Percentiles rank a stretch among this genome's conserved stretches.
These are phyloP conservation scores for Cyclospora cayetanensis DNA, from an alignment of 169 alveolate species.

Conservation along the genomic window DNA sequence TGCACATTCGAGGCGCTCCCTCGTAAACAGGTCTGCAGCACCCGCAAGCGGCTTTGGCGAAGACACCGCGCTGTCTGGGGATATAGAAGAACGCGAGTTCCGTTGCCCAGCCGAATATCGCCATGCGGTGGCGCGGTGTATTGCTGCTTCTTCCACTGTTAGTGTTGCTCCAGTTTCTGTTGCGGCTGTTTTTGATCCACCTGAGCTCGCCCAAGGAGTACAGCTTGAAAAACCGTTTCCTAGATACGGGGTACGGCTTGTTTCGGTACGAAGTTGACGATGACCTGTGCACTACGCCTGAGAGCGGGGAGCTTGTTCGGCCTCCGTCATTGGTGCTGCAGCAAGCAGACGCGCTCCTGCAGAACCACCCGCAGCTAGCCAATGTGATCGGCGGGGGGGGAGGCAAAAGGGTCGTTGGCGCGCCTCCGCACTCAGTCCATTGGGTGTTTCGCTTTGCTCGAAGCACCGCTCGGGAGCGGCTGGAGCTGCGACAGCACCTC, in stretches of 20 bases:
- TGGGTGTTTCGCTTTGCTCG: conserved; percentile 31
- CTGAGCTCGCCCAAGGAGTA: not conserved
- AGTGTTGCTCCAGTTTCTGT: not conserved
- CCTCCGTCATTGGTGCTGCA: conserved; percentile 55
- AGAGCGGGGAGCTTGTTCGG: not conserved
- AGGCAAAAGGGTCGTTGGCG: not conserved
- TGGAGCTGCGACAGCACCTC: not conserved
- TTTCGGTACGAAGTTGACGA: conserved; percentile 26
- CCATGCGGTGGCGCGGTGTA: not conserved
- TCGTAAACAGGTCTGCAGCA: too few species aligned
- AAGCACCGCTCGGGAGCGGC: conserved; percentile 20
- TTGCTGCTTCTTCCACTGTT: not conserved
- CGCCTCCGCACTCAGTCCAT: not conserved
- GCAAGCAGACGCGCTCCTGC: conserved; percentile 50
- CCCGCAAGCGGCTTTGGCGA: too few species aligned
- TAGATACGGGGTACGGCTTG: conserved; percentile 47
- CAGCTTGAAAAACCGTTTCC: not conserved
- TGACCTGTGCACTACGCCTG: conserved; percentile 20
- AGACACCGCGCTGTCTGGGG: too few species aligned
- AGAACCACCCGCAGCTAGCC: not conserved
- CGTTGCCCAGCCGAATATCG: too few species aligned
- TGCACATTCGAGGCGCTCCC: too few species aligned
- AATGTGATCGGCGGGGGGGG: not conserved
- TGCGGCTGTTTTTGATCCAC: not conserved
- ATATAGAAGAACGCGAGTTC: too few species aligned